Evolutionary conservation across 2,329 filamentous ascomycete genomes (phyloP).

Genomic region (Epichloe sp.): DNA sequence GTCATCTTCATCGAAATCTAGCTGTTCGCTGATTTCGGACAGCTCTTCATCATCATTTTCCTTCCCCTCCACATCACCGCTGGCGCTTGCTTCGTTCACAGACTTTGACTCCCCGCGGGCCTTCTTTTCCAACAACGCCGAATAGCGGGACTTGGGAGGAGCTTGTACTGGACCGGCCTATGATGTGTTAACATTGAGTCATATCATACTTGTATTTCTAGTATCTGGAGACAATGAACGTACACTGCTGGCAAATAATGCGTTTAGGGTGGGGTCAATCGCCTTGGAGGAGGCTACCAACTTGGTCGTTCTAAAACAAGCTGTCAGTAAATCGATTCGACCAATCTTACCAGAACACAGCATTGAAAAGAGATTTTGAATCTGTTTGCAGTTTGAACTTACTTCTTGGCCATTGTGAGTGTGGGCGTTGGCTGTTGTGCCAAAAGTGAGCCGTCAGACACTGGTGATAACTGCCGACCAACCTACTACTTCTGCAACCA

Average conservation of each 20-base stretch:
- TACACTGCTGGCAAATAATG: slow-evolving; percentile 62
- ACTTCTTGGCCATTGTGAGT: slow-evolving; percentile 13
- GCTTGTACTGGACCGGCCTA: slow-evolving; percentile 39
- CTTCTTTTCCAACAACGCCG: slow-evolving; percentile 23
- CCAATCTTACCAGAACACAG: background rate
- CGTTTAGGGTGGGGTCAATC: slow-evolving; percentile 56
- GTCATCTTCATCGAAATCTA: slow-evolving; percentile 16
- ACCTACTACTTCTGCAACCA: too few relatives aligned
- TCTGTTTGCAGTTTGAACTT: slow-evolving; percentile 4
- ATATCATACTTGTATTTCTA: background rate
- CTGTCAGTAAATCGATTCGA: slow-evolving; percentile 16
- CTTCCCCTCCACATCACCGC: slow-evolving; percentile 14
- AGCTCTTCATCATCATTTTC: slow-evolving; percentile 19
- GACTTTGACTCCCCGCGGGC: slow-evolving; percentile 9
- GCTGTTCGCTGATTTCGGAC: slow-evolving; percentile 14
- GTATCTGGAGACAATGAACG: slow-evolving; percentile 20
- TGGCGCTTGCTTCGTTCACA: slow-evolving; percentile 11
- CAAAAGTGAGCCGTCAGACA: background rate
- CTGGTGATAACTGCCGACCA: background rate
- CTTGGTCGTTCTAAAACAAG: slow-evolving; percentile 14
- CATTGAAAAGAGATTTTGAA: background rate
- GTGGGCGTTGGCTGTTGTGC: background rate
- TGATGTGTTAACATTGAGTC: background rate
- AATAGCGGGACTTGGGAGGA: slow-evolving; percentile 32
- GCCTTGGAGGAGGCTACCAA: slow-evolving; percentile 36